Percentiles rank a stretch among this genome's conserved stretches.
Conservation (phyloP, 768 basidiomycete genomes). For the Collybia sordida region DNA sequence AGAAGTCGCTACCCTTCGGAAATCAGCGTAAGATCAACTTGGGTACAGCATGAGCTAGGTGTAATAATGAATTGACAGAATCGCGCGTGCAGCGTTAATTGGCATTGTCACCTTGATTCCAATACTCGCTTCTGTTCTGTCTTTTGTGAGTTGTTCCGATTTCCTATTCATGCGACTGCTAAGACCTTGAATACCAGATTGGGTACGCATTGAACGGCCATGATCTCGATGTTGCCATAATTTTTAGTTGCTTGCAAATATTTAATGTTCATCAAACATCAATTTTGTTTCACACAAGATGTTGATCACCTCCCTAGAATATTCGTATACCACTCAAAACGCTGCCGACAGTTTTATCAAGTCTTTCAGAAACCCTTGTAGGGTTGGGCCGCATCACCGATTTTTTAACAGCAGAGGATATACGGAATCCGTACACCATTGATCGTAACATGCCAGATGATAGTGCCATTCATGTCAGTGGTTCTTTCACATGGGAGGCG, state of each 20-base stretch:
- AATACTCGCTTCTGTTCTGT: conserved; percentile 46
- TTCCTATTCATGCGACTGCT: neutral
- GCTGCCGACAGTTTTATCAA: conserved; percentile 54
- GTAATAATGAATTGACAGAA: conserved; percentile 19
- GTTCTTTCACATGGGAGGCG: conserved; percentile 52
- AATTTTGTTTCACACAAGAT: neutral
- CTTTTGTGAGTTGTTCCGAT: conserved; percentile 42
- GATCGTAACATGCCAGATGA: conserved; percentile 30
- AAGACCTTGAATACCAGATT: conserved; percentile 34
- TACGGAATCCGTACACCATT: conserved; percentile 43
- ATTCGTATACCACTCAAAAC: conserved; percentile 56
- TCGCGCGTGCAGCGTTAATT: conserved; percentile 37
- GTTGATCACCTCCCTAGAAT: conserved; percentile 31
- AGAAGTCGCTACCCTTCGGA: conserved; percentile 39
- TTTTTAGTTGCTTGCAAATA: conserved; percentile 57
- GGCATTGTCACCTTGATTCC: conserved; percentile 51
- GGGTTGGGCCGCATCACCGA: conserved; percentile 46
- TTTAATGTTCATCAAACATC: conserved; percentile 44
- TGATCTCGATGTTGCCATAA: conserved; percentile 47
- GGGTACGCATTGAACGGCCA: conserved; percentile 61
- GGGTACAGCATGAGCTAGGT: no score
- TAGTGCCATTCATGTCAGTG: conserved; percentile 49
- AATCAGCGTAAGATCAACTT: conserved; percentile 29
- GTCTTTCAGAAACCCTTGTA: conserved; percentile 47
- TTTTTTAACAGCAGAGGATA: conserved; percentile 56